Evolutionary conservation across 2,329 filamentous ascomycete genomes (phyloP).

Genomic region (Sphaerulina musiva): DNA sequence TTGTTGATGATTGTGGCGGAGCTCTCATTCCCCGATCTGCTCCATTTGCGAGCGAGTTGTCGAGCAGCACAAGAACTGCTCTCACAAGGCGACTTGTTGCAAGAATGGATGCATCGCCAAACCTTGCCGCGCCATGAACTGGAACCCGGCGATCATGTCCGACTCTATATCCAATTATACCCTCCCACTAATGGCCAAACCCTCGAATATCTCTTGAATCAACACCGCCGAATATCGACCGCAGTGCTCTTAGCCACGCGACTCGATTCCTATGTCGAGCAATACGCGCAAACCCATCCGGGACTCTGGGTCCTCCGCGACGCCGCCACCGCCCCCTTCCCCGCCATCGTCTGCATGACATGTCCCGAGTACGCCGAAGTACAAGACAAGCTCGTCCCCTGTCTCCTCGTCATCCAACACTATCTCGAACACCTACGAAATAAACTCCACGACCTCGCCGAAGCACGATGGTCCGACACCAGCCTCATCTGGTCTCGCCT

Average conservation of each 20-base stretch:
- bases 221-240: background rate
- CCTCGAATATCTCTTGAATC: slow-evolving; percentile 3
- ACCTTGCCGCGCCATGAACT: background rate
- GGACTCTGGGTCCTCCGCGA: background rate
- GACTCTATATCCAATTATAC: slow-evolving; percentile 7
- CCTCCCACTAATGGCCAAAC: slow-evolving; percentile 5
- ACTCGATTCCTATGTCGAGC: background rate
- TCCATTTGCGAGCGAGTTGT: background rate
- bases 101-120: slow-evolving; percentile 1
- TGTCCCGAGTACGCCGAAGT: slow-evolving; percentile 1
- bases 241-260: background rate
- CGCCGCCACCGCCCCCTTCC: background rate
- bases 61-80: background rate
- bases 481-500: background rate
- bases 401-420: slow-evolving; percentile 8
- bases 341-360: background rate
- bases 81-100: slow-evolving; percentile 3
- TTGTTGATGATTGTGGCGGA: slow-evolving; percentile 2
- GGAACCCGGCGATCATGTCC: background rate
- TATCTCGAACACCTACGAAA: slow-evolving; percentile 4
- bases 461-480: background rate
- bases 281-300: slow-evolving; percentile 4
- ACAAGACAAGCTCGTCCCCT: background rate
- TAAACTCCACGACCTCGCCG: background rate
- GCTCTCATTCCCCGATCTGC: slow-evolving; percentile 3